phyloP scores from a whole-genome alignment of 1,284 basidiomycete species.

The Porodaedalea pini region DNA sequence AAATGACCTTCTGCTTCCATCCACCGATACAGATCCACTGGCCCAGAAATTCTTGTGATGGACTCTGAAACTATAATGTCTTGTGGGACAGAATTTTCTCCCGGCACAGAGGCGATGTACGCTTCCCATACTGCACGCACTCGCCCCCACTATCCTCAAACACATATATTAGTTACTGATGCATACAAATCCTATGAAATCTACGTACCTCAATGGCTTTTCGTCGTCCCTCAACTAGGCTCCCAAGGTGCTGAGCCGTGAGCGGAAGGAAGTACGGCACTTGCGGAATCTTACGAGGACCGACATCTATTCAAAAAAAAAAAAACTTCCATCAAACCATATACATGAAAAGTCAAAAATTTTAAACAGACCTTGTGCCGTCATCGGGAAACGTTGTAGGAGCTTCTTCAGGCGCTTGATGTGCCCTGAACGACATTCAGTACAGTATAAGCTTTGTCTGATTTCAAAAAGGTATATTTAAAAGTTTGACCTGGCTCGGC shows the following conservation, averaged over 20 bases:
- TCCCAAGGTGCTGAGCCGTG: conserved; percentile 41
- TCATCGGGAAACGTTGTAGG: conserved; percentile 56
- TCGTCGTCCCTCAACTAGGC: conserved; percentile 51
- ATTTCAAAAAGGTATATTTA: conserved; percentile 23
- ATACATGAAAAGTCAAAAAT: conserved; percentile 2
- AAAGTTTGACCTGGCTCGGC: conserved; percentile 3
- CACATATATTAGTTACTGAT: neutral
- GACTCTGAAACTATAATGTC: neutral
- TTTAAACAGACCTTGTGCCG: conserved; percentile 44
- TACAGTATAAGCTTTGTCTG: conserved; percentile 24
- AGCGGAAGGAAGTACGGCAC: conserved; percentile 55
- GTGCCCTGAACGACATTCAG: conserved; percentile 34
- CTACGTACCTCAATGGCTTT: conserved; percentile 65
- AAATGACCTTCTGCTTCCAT: conserved; percentile 15
- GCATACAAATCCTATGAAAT: conserved; percentile 12
- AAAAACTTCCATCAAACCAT: conserved; percentile 2
- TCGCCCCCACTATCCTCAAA: conserved; percentile 54
- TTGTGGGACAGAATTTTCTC: neutral
- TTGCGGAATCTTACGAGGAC: conserved; percentile 32
- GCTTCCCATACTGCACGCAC: conserved; percentile 49
- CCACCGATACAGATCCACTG: conserved; percentile 19
- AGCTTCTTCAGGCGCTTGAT: conserved; percentile 41
- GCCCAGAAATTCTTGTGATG: conserved; percentile 7
- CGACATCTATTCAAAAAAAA: conserved; percentile 34
- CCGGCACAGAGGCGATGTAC: conserved; percentile 35